These are phyloP conservation scores for Pythium myriotylum DNA, from an alignment of 352 stramenopile species.

Conservation along the genomic window DNA sequence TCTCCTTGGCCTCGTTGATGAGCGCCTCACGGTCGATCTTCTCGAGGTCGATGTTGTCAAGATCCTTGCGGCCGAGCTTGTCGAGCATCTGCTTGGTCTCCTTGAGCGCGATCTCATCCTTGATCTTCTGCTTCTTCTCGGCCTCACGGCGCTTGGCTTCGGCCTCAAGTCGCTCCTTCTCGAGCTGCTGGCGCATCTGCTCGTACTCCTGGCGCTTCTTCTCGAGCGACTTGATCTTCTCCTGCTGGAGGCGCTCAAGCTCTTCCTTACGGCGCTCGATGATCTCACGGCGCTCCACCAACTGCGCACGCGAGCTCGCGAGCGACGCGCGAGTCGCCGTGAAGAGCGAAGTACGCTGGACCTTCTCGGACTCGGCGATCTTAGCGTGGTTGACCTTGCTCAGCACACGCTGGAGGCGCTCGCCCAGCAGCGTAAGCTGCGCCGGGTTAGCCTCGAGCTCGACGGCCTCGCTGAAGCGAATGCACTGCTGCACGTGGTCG, in stretches of 20 bases:
- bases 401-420: constrained; percentile 66
- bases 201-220: constrained; percentile 83
- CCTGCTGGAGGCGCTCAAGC: constrained; percentile 92
- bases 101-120: constrained; percentile 94
- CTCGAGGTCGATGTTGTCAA: constrained; percentile 70
- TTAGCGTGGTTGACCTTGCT: constrained; percentile 43
- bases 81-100: constrained; percentile 85
- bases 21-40: constrained; percentile 82
- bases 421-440: constrained; percentile 71
- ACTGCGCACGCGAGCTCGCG: constrained; percentile 76
- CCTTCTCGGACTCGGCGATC: constrained; percentile 16
- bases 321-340: constrained; percentile 63
- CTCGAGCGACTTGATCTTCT: constrained; percentile 87
- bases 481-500: constrained; percentile 83
- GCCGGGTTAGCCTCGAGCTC: constrained; percentile 79
- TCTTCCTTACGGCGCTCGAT: constrained; percentile 98
- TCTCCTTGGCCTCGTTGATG: constrained; percentile 94
- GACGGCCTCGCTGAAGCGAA: constrained; percentile 81
- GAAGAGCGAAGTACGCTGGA: constrained; percentile 70
- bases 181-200: constrained; percentile 66
- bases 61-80: constrained; percentile 74
- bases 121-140: constrained; percentile 96
- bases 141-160: constrained; percentile 87
- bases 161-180: constrained; percentile 72
- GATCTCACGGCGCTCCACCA: constrained; percentile 90